Conservation (phyloP, 164 flowering plant species). For the Magnolia officinalis region DNA sequence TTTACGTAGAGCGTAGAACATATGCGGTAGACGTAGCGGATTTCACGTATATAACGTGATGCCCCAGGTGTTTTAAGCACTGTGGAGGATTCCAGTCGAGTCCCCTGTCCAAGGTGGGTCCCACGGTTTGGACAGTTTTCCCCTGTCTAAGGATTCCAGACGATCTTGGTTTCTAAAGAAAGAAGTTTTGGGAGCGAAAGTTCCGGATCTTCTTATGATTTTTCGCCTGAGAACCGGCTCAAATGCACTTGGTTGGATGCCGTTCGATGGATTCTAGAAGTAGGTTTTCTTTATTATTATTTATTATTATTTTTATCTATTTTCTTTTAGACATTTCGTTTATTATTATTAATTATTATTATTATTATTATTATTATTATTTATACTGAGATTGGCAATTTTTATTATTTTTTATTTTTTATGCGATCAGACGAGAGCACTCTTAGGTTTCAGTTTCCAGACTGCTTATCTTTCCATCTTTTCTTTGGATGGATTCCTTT, state of each 20-base stretch:
- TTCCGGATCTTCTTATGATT: not conserved
- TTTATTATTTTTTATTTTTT: not conserved
- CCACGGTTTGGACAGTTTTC: too few relatives aligned
- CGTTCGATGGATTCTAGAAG: constrained; percentile 60
- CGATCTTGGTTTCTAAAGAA: constrained; percentile 41
- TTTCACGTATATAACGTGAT: too few relatives aligned
- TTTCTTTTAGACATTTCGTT: not conserved
- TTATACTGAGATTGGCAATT: not conserved
- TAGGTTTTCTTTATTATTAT: constrained; percentile 21
- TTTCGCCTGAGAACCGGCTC: constrained; percentile 28
- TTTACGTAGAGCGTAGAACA: too few relatives aligned
- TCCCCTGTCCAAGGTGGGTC: too few relatives aligned
- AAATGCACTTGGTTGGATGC: constrained; percentile 54
- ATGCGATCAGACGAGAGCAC: constrained; percentile 39
- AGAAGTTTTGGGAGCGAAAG: constrained; percentile 7
- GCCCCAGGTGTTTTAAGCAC: too few relatives aligned
- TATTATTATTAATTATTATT: not conserved
- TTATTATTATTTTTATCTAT: not conserved
- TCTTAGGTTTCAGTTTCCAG: constrained; percentile 43
- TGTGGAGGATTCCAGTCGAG: too few relatives aligned
- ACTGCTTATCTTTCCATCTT: constrained; percentile 59
- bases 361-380: not conserved
- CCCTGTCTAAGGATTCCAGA: not conserved
- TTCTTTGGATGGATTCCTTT: constrained; percentile 59
- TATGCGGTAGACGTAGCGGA: too few relatives aligned